phyloP scores from a whole-genome alignment of 768 basidiomycete genomes.

The Hemileccinum rubropunctum region DNA sequence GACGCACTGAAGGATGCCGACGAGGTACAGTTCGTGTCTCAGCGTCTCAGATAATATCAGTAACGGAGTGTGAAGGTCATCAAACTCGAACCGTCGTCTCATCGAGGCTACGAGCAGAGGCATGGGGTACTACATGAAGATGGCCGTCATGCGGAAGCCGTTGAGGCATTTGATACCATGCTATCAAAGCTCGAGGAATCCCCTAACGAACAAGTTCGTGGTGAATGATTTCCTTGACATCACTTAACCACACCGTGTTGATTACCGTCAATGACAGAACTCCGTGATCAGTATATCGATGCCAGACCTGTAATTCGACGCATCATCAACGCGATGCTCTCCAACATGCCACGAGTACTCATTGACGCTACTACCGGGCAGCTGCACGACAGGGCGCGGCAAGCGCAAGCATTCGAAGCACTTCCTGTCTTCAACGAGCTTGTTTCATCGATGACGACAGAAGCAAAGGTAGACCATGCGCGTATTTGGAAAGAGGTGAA shows the following conservation, averaged over 20 bases:
- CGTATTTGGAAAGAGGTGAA: constrained; percentile 8
- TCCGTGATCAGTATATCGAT: constrained; percentile 3
- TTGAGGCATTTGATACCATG: neutral
- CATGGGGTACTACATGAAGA: neutral
- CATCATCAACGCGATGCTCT: no score
- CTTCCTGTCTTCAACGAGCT: constrained; percentile 6
- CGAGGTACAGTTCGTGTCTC: neutral
- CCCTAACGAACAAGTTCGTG: neutral
- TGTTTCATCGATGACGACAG: neutral
- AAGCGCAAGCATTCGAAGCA: constrained; percentile 3
- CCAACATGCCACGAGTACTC: no score
- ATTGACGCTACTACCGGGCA: neutral
- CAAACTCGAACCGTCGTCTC: neutral
- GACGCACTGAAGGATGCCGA: neutral
- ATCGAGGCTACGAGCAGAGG: neutral
- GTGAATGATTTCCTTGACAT: neutral
- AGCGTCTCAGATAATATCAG: neutral
- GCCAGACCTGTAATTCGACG: neutral
- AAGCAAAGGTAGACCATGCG: neutral
- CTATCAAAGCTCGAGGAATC: constrained; percentile 1
- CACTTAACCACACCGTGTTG: no score
- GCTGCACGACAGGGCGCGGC: constrained; percentile 9
- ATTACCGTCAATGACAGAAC: neutral
- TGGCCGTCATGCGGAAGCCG: constrained; percentile 1
- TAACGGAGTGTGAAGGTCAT: constrained; percentile 5